Evolutionary conservation across 345 rosid genomes (phyloP).

Genomic region (Diplotaxis tenuifolia): DNA sequence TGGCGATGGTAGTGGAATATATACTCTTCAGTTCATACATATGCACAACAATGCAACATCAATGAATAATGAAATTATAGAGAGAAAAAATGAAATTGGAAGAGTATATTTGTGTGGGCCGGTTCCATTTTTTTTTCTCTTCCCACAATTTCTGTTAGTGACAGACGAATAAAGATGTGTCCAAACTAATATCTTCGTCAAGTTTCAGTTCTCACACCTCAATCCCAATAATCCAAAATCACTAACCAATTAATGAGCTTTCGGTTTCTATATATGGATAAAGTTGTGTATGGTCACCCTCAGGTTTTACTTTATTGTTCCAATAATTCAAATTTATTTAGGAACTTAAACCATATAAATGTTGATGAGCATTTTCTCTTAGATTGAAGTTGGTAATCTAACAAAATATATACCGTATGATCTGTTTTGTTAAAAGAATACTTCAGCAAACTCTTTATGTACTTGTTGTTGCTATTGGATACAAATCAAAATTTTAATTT

Average conservation of each 20-base stretch:
- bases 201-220: neutral
- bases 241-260: neutral
- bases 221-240: constrained; percentile 5
- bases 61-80: neutral
- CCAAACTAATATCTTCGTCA: constrained; percentile 16
- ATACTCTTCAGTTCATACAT: neutral
- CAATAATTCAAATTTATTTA: neutral
- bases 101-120: too few relatives aligned
- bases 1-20: constrained; percentile 5
- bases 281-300: neutral
- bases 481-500: neutral
- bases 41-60: neutral
- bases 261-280: constrained; percentile 18
- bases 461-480: neutral
- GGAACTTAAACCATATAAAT: neutral
- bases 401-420: neutral
- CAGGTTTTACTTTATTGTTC: constrained; percentile 5
- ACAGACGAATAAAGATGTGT: too few relatives aligned
- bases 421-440: neutral
- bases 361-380: neutral
- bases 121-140: too few relatives aligned
- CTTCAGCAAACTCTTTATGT: neutral
- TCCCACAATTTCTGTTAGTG: too few relatives aligned
- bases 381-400: neutral
- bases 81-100: too few relatives aligned